Conservation (phyloP, 208 protist genomes). For the Leishmania guyanensis region DNA sequence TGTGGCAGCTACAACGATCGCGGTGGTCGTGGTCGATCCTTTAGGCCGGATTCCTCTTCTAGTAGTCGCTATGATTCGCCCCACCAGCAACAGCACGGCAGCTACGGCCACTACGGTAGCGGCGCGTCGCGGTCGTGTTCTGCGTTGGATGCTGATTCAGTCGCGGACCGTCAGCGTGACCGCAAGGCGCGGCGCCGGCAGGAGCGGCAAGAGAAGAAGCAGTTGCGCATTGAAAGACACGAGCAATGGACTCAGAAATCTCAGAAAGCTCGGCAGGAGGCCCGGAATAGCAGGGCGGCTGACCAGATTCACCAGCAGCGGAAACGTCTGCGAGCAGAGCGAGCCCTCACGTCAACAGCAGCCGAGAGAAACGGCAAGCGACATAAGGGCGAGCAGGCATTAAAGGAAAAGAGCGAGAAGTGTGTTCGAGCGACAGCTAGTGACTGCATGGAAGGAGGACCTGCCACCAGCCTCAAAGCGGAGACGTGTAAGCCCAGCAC, state of each 20-base stretch:
- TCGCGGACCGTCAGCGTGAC: constrained; percentile 48
- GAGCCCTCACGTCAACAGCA: constrained; percentile 1
- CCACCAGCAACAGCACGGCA: not conserved
- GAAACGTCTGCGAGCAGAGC: constrained; percentile 23
- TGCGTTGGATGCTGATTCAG: constrained; percentile 15
- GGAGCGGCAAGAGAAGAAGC: constrained; percentile 50
- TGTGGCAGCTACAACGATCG: not conserved
- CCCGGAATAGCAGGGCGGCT: constrained; percentile 14
- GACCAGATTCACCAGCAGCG: constrained; percentile 14
- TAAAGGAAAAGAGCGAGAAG: not conserved
- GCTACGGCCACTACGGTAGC: not conserved
- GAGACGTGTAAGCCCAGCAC: not conserved
- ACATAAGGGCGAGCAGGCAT: constrained; percentile 5
- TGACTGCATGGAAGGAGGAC: not conserved
- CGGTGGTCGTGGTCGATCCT: constrained; percentile 19
- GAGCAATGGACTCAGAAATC: constrained; percentile 54
- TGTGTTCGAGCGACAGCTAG: not conserved
- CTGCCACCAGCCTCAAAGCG: not conserved
- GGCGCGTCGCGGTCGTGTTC: not conserved
- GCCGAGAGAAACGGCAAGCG: constrained; percentile 13
- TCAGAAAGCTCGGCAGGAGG: constrained; percentile 26
- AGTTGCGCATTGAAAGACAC: constrained; percentile 58
- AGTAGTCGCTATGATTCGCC: not conserved
- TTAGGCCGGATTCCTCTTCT: constrained; percentile 1
- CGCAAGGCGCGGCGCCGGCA: constrained; percentile 65